These are phyloP conservation scores for Corymbia maculata DNA, from an alignment of 345 rosid genomes.

Conservation along the genomic window DNA sequence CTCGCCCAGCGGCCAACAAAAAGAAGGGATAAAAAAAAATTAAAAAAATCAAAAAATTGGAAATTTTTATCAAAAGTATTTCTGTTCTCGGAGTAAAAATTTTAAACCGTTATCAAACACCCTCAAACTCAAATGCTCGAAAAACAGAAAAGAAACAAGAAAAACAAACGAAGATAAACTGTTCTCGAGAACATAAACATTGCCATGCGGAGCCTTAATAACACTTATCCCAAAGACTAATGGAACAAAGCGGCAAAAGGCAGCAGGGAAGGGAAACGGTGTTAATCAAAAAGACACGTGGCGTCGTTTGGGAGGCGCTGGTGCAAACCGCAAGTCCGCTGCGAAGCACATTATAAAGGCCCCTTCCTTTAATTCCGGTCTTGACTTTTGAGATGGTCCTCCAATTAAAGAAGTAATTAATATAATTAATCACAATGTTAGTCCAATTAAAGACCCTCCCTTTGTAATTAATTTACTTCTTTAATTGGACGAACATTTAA, in stretches of 20 bases:
- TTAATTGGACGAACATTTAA: not conserved
- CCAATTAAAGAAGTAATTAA: not conserved
- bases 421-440: not conserved
- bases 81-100: no score
- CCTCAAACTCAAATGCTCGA: no score
- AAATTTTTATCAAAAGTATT: no score
- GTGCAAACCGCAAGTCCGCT: not conserved
- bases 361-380: not conserved
- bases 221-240: not conserved
- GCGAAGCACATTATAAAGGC: not conserved
- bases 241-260: not conserved
- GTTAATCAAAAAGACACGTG: not conserved
- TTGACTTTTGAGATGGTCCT: not conserved
- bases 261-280: accelerated
- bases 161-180: no score
- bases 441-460: not conserved
- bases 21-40: no score
- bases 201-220: no score
- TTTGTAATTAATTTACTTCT: not conserved
- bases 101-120: no score
- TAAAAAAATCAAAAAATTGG: no score
- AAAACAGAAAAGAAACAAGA: no score
- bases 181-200: no score
- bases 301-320: accelerated
- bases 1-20: no score